Base-by-base conservation (phyloP, 2,329 filamentous ascomycete genomes). In the Botrytis fabae region DNA sequence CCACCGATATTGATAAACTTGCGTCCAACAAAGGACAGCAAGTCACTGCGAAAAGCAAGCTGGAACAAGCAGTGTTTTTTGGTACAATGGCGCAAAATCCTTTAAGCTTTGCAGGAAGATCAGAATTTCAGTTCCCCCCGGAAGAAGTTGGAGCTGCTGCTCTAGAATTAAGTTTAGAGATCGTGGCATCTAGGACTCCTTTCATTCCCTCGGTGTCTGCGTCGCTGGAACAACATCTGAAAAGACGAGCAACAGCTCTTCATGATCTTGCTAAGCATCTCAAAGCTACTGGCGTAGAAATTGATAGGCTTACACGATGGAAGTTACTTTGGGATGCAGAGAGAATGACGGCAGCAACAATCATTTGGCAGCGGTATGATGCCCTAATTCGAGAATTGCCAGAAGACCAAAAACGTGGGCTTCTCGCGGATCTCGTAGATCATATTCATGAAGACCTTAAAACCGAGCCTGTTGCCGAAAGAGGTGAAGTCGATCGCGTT, bases 11-110 rank as follows among this genome's bases (percentile, higher is more conserved):
- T 63, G 86, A 89, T 75, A 88, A 86, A 74, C 90, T 91, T 78
- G 85, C 85, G 20, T 88, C 87, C 75, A 86, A 88, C 70, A 82
- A 83, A 70, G 85, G 88, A 7, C 89, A 89, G 1, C 83, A 85
- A 76, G 88, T 97, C 25, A 95, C 93, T 1, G 92, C 93, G 10
- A 96, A 94, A 82, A 93, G 90, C 82, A 97, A 96, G 82, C 87
- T 99, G 59, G 94, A 98, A 80, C 95, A 99, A 83, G 95, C 95
- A 3, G 92, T 98, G 1, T 98, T 98, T 83, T 98, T 94, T 80
- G 95, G 95, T 2, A 90, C 89, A 65, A 90, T 93, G 80, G 87
- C 91, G 75, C 90, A 93, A 79, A 98, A 94, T 78, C 92, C 95
- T n/a, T 83, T 99, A n/a, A 90, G 94, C 75, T 94, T 99, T 78